Evolutionary conservation across 345 rosid genomes (phyloP), one percentile per base, ranked within the genome.

Genomic region (Lepidium aucheri): DNA sequence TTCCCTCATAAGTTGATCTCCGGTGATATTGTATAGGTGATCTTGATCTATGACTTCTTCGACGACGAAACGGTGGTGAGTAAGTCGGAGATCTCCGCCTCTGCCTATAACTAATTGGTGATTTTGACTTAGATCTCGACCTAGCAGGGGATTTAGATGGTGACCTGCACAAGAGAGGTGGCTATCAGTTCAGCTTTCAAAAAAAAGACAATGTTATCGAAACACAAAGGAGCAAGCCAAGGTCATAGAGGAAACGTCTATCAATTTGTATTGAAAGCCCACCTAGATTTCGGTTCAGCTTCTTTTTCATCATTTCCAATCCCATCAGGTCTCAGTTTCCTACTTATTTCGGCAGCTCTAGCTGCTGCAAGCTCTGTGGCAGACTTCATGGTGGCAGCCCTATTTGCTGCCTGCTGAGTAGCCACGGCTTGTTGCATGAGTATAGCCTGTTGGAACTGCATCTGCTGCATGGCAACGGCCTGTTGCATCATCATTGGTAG

Each of bases 401-500:
- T 81, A 65, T 86, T 90, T 60, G 98, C 98, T 65, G 96, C 98
- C 84, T 93, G 98, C 75, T 93, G 98, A 34, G 97, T 90, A 76
- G 86, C 86, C 90, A 90, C 60, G 22, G 87, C 86, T 77, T 93
- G 98, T 41, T 93, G 98, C 98, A 93, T 93, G 58, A 90, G 78
- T 83, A 93, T 83, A 62, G 97, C 92, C 80, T 93, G 97, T 54
- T 93, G 98, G 76, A 90, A 93, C 59, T 93, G 97, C 96, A 93
- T 88, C 72, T 93, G 98, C 74, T 93, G 98, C 92, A 90, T 88
- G 17, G 91, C 94, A 69, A 93, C 98, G 62, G 98, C 98, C 79
- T 93, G 98, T 82, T 93, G 98, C 97, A 93, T 90, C 89, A 92
- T 87, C 85, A 93, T 78, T 63, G 97, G 98, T 66, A 93, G 78